Evolutionary conservation across 176 grass and related monocot species (phyloP).

Genomic region (Musa beccarii): DNA sequence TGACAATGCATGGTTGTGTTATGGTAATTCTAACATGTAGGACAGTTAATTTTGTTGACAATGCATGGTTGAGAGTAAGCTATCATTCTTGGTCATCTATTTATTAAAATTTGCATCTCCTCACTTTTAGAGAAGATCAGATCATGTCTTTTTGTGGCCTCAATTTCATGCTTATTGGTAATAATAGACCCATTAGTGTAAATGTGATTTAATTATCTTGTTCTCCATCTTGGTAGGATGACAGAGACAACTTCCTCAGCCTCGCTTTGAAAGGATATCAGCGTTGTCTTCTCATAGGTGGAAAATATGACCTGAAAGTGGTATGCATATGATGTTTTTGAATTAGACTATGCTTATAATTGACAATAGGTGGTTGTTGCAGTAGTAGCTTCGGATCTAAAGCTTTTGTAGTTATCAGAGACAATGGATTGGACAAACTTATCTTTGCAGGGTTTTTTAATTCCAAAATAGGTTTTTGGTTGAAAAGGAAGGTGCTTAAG

Average conservation of each 20-base stretch:
- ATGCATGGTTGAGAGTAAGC: too few relatives aligned
- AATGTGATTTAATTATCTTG: constrained; percentile 13
- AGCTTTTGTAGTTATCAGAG: too few relatives aligned
- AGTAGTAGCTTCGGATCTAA: background rate
- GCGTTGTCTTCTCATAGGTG: constrained; percentile 63
- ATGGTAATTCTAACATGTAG: too few relatives aligned
- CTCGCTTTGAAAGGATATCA: constrained; percentile 74
- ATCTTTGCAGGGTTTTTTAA: background rate
- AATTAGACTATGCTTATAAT: background rate
- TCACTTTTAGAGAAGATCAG: too few relatives aligned
- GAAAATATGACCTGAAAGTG: constrained; percentile 92
- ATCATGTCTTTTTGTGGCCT: too few relatives aligned
- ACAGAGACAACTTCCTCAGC: constrained; percentile 68
- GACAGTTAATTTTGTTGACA: too few relatives aligned
- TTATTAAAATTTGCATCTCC: too few relatives aligned
- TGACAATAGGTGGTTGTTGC: background rate
- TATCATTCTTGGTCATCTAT: too few relatives aligned
- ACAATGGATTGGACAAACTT: too few relatives aligned
- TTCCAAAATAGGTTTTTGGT: background rate
- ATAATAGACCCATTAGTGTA: background rate
- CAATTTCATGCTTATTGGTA: background rate
- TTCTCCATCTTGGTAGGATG: constrained; percentile 47
- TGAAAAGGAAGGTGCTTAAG: background rate
- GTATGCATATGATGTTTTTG: constrained; percentile 35
- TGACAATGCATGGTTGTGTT: too few relatives aligned